phyloP scores from a whole-genome alignment of 2,329 filamentous ascomycete species.

The Pseudogymnoascus pannorum region DNA sequence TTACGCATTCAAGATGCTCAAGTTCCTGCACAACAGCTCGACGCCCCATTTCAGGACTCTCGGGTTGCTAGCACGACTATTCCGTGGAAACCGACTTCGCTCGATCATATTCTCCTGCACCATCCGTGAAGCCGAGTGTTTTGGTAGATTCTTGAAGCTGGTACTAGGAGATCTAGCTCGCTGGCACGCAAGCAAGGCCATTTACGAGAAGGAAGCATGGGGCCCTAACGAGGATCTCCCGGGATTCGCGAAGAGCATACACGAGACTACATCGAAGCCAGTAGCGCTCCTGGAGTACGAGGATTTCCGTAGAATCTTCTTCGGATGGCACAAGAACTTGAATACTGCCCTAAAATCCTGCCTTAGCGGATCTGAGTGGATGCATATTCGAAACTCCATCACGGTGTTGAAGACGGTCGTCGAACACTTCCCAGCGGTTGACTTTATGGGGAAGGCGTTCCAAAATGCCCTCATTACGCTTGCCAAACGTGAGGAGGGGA shows the following conservation, averaged over 20 bases:
- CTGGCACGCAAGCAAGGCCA: conserved; percentile 73
- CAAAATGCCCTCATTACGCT: conserved; percentile 59
- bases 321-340: conserved; percentile 83
- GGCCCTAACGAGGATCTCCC: conserved; percentile 58
- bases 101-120: conserved; percentile 84
- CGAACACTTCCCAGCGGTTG: conserved; percentile 78
- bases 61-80: conserved; percentile 74
- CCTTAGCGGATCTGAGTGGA: conserved; percentile 79
- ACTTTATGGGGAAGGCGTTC: conserved; percentile 73
- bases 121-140: conserved; percentile 80
- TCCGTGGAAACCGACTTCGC: conserved; percentile 73
- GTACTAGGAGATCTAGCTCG: conserved; percentile 69
- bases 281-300: conserved; percentile 71
- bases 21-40: conserved; percentile 76
- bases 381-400: conserved; percentile 95
- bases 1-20: conserved; percentile 79
- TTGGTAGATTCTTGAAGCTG: conserved; percentile 85
- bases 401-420: conserved; percentile 76
- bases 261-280: conserved; percentile 58
- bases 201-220: conserved; percentile 78
- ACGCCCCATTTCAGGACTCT: conserved; percentile 82
- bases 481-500: conserved; percentile 53
- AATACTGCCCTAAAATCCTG: conserved; percentile 75
- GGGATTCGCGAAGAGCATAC: conserved; percentile 71
- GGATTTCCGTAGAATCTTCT: conserved; percentile 76